These are phyloP conservation scores for Kurtzmaniella fragi DNA, from an alignment of 805 yeast species.

Conservation along the genomic window DNA sequence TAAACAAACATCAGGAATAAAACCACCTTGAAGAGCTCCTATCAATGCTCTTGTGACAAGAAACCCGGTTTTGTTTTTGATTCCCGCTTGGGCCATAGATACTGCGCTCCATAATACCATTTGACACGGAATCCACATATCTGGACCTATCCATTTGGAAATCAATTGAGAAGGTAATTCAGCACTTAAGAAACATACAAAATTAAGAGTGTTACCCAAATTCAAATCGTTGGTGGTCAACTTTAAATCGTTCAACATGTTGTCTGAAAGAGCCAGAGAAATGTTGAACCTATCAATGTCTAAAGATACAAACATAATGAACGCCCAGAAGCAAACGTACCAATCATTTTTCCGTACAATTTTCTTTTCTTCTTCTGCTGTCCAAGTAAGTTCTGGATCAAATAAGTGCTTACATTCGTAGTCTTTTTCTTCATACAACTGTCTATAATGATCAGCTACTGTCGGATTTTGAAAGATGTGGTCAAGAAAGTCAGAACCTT, in stretches of 20 bases:
- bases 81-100: constrained; percentile 46
- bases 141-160: constrained; percentile 59
- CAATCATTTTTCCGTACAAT: constrained; percentile 51
- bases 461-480: constrained; percentile 39
- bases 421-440: constrained; percentile 40
- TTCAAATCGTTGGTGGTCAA: constrained; percentile 59
- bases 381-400: constrained; percentile 58
- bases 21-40: constrained; percentile 62
- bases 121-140: constrained; percentile 57
- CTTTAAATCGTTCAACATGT: constrained; percentile 45
- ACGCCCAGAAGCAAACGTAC: constrained; percentile 53
- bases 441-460: constrained; percentile 40
- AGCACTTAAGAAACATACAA: constrained; percentile 47
- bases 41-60: constrained; percentile 45
- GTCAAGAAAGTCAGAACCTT: neutral
- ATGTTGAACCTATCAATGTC: constrained; percentile 57
- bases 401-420: constrained; percentile 56
- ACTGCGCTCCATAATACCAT: constrained; percentile 53
- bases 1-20: constrained; percentile 57
- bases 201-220: constrained; percentile 51
- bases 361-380: constrained; percentile 43
- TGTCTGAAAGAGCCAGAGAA: constrained; percentile 54
- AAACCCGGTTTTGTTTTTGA: constrained; percentile 39
- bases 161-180: constrained; percentile 65
- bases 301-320: constrained; percentile 53